A percentile compares a stretch with the other conserved stretches of the same genome.
These are phyloP conservation scores for Vigna angularis DNA, from an alignment of 306 rosid genomes.

Conservation along the genomic window DNA sequence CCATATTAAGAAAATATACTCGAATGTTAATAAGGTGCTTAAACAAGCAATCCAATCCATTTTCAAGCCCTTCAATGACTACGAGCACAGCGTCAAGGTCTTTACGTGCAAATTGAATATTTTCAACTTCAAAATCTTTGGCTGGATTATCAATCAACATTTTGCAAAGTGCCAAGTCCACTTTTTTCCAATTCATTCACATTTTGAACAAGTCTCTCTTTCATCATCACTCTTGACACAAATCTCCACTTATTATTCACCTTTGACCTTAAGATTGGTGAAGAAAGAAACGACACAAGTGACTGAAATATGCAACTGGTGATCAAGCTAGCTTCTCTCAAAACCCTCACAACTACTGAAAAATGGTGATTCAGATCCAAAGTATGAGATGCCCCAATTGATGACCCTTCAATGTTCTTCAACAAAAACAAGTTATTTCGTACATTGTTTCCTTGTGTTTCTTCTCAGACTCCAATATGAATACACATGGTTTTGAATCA, in stretches of 20 bases:
- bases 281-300: conserved; percentile 56
- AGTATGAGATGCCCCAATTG: conserved; percentile 40
- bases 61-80: conserved; percentile 59
- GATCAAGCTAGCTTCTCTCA: conserved; percentile 65
- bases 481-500: conserved; percentile 46
- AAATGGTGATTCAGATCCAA: conserved; percentile 54
- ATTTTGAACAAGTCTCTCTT: conserved; percentile 41
- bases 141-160: conserved; percentile 39
- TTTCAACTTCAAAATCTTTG: conserved; percentile 51
- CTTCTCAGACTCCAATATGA: conserved; percentile 56
- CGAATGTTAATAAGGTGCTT: conserved; percentile 68
- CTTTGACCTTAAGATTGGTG: conserved; percentile 59
- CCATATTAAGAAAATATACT: conserved; percentile 65
- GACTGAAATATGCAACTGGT: conserved; percentile 59
- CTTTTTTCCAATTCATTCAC: conserved; percentile 62
- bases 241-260: conserved; percentile 65
- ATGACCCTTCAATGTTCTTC: conserved; percentile 52
- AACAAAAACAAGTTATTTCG: conserved; percentile 46
- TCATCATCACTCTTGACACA: conserved; percentile 63
- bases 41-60: conserved; percentile 68
- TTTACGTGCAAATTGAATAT: conserved; percentile 53
- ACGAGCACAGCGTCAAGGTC: conserved; percentile 57
- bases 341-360: conserved; percentile 58
- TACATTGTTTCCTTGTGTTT: conserved; percentile 53
- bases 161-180: conserved; percentile 59